Evolutionary conservation across 2,329 filamentous ascomycete genomes (phyloP).

Genomic region (Knufia petricola): DNA sequence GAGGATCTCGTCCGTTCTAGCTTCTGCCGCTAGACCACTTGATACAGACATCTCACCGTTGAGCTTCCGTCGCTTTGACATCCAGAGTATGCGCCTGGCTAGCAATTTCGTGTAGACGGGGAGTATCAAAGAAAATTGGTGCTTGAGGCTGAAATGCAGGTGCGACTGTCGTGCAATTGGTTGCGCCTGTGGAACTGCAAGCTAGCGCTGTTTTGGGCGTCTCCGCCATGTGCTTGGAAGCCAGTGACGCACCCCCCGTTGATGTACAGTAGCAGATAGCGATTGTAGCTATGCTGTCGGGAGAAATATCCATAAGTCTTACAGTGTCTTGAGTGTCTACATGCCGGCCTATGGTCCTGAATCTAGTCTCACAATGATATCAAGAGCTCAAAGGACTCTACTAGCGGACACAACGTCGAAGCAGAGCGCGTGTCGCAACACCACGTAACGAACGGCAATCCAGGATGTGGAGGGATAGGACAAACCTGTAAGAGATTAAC

Average conservation of each 20-base stretch:
- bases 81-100: neutral
- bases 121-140: neutral
- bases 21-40: neutral
- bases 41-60: slow-evolving; percentile 4
- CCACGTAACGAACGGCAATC: slow-evolving; percentile 32
- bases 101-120: neutral
- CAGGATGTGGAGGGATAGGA: slow-evolving; percentile 98
- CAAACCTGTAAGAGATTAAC: slow-evolving; percentile 68
- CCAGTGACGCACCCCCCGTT: neutral
- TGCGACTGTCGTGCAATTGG: neutral
- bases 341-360: neutral
- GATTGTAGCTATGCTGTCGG: neutral
- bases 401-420: neutral
- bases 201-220: neutral
- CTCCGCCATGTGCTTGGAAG: neutral
- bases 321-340: neutral
- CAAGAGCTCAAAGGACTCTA: neutral
- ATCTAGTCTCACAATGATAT: neutral
- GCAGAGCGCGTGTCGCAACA: neutral
- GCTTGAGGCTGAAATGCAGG: neutral
- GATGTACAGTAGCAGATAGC: neutral
- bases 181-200: neutral
- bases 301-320: too few relatives aligned
- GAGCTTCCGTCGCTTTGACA: slow-evolving; percentile 1
- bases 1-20: slow-evolving; percentile 48